Percentiles rank a stretch among this genome's conserved stretches.
Evolutionary conservation across 176 grass and related monocot species (phyloP).

Genomic region (Echinochloa phyllopogon): DNA sequence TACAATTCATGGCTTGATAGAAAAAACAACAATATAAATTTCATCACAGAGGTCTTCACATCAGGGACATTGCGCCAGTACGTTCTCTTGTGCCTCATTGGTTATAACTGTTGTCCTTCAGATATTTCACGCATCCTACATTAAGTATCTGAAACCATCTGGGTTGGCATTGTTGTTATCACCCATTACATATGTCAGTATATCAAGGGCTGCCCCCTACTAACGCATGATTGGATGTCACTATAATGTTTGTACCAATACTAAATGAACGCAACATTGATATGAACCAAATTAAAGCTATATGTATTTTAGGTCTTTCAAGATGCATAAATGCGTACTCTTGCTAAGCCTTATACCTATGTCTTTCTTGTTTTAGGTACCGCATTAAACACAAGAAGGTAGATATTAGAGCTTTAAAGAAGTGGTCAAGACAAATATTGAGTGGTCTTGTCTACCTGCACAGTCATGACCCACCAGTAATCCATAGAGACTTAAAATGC

Average conservation of each 20-base stretch:
- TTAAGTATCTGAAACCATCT: not conserved
- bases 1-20: constrained; percentile 81
- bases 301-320: not conserved
- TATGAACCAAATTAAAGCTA: constrained; percentile 14
- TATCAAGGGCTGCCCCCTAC: not conserved
- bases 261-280: not conserved
- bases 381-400: constrained; percentile 79
- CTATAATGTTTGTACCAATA: not conserved
- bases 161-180: constrained; percentile 16
- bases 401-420: constrained; percentile 79
- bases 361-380: constrained; percentile 53
- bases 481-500: constrained; percentile 78
- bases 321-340: not conserved
- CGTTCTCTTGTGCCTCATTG: constrained; percentile 28
- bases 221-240: not conserved
- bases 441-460: constrained; percentile 80
- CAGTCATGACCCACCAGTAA: constrained; percentile 78
- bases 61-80: constrained; percentile 82
- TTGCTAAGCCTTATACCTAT: not conserved
- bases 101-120: not conserved
- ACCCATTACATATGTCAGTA: not conserved
- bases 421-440: constrained; percentile 87
- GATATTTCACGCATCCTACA: constrained; percentile 3
- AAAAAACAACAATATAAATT: constrained; percentile 71
- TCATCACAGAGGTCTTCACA: constrained; percentile 87